Evolutionary conservation across 306 rosid genomes (phyloP), one percentile per base, ranked within the genome.

Genomic region (Pterocarpus macrocarpus): DNA sequence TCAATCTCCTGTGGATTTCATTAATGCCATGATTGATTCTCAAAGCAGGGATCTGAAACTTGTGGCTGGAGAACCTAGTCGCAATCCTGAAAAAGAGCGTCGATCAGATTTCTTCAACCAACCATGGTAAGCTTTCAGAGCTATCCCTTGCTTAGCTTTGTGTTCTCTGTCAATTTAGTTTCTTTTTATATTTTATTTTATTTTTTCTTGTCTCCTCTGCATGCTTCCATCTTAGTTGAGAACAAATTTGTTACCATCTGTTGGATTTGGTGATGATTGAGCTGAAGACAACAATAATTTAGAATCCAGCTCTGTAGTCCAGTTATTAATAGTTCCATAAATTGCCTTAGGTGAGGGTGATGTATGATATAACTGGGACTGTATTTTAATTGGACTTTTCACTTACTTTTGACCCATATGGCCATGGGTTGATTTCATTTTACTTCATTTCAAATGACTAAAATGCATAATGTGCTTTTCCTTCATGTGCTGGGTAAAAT

Each of bases 1-100:
- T 78, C 99, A 96, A 78, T 96, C 99, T 8, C 99, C 98, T 3
- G 98, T 94, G 57, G 99, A 96, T 82, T 96, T 96, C 80, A 90
- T 94, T 80, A 82, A 92, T 84, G 93, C 99, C 8, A 69, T 96
- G 85, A 92, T 94, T 74, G 99, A 96, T 62, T 96, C 99, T 71
- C 99, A 96, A 85, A 89, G 96, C 89, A 92, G 80, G 91, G 99
- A 96, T 86, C 86, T 96, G 73, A 96, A 96, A 84, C 76, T 91
- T 62, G 93, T 88, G 5, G 90, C 98, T 9, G 99, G 99, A 80
- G 99, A 93, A 87, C 90, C 93, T 1, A 94, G 98, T 87, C 97
- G 97, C 39, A 96, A 64, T 81, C 88, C 87, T 66, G 98, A 96
- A 67, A 96, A 89, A 87, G 97, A 93, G 90, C 94, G 97, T 1